Percentiles rank a stretch among this genome's conserved stretches.
phyloP scores from a whole-genome alignment of 2,329 filamentous ascomycete genomes.

The Cercospora canescens region DNA sequence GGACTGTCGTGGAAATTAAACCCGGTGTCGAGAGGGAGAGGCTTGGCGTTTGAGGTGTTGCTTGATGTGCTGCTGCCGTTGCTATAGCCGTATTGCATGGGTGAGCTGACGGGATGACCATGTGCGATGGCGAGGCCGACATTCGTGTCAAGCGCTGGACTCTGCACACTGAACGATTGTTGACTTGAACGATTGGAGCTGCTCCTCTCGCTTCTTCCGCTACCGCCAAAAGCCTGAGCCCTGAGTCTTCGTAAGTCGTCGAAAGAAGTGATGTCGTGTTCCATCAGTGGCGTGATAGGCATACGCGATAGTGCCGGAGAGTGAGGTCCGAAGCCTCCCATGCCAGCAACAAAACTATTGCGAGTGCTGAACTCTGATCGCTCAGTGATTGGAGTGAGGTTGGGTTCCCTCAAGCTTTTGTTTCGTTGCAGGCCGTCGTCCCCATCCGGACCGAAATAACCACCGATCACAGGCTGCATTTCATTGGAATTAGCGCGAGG shows the following conservation, averaged over 20 bases:
- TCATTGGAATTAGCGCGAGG: conserved; percentile 45
- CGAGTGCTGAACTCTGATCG: conserved; percentile 93
- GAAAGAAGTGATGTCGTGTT: conserved; percentile 28
- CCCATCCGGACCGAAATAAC: conserved; percentile 81
- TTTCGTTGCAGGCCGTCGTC: conserved; percentile 62
- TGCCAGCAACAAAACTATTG: conserved; percentile 77
- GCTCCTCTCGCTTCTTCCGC: conserved; percentile 21
- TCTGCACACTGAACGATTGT: conserved; percentile 18
- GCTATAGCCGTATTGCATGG: conserved; percentile 30
- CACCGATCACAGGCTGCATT: conserved; percentile 70
- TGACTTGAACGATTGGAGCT: conserved; percentile 24
- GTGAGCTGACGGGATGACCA: conserved; percentile 24
- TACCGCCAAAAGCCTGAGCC: conserved; percentile 57
- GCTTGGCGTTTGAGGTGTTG: conserved; percentile 15
- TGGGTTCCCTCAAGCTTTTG: conserved; percentile 82
- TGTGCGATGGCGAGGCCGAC: conserved; percentile 1
- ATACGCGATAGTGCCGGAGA: conserved; percentile 72
- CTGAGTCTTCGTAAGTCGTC: conserved; percentile 42
- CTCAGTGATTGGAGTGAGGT: conserved; percentile 93
- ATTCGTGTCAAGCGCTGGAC: conserved; percentile 13
- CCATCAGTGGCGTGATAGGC: conserved; percentile 33
- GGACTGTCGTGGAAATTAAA: conserved; percentile 23
- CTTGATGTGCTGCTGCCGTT: conserved; percentile 24
- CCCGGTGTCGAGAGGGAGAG: conserved; percentile 3
- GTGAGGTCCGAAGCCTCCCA: conserved; percentile 54